These are phyloP conservation scores for Laguncularia racemosa DNA, from an alignment of 345 rosid species.

Conservation along the genomic window DNA sequence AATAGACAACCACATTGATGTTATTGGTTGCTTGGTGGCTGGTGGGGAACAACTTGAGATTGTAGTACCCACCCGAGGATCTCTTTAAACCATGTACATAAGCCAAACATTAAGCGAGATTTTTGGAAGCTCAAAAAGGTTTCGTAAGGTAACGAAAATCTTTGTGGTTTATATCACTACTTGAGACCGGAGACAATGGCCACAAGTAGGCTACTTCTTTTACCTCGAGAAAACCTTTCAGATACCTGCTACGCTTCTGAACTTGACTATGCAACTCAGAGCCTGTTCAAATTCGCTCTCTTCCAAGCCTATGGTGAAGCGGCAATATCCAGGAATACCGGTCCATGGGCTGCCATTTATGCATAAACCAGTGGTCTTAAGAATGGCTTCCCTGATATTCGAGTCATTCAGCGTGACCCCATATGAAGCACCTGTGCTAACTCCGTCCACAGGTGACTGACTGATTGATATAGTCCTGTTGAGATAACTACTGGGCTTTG, in stretches of 20 bases:
- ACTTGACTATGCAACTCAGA: slow-evolving; percentile 50
- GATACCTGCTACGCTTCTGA: slow-evolving; percentile 27
- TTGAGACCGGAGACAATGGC: neutral
- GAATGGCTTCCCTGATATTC: slow-evolving; percentile 67
- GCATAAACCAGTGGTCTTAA: slow-evolving; percentile 63
- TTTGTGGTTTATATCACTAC: neutral
- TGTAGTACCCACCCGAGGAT: too few species aligned
- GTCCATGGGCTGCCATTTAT: slow-evolving; percentile 83
- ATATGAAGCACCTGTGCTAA: neutral
- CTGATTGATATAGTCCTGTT: slow-evolving; percentile 43
- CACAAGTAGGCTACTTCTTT: neutral
- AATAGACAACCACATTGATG: too few species aligned
- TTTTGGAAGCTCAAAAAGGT: too few species aligned
- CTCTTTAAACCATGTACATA: too few species aligned
- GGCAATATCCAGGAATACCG: slow-evolving; percentile 86
- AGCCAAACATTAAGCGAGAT: too few species aligned
- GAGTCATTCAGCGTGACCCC: slow-evolving; percentile 55
- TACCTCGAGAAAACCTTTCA: slow-evolving; percentile 2
- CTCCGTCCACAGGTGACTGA: slow-evolving; percentile 12
- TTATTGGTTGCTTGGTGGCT: too few species aligned
- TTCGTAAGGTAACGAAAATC: too few species aligned
- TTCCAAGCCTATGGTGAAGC: slow-evolving; percentile 71
- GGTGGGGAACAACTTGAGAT: too few species aligned
- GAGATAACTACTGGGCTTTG: slow-evolving; percentile 66
- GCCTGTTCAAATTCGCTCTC: slow-evolving; percentile 67